Conservation (phyloP, 1,284 basidiomycete species). For the Ceraceosorus guamensis region DNA sequence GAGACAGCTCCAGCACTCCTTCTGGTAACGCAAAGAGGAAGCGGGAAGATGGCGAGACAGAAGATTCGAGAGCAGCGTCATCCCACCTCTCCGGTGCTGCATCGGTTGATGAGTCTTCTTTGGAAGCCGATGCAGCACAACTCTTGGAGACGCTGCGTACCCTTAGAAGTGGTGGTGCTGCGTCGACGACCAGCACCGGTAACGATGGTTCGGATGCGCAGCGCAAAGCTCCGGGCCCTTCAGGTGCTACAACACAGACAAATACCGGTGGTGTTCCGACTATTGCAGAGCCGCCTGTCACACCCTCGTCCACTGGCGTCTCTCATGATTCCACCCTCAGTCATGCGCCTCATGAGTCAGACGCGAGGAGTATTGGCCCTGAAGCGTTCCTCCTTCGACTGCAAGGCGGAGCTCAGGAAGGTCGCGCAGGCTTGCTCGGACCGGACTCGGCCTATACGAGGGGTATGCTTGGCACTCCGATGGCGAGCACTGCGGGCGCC, state of each 20-base stretch:
- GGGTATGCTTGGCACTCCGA: neutral
- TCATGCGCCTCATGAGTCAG: too few species aligned
- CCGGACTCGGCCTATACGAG: neutral
- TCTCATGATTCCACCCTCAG: too few species aligned
- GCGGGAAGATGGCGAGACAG: slow-evolving; percentile 4
- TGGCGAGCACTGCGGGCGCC: neutral
- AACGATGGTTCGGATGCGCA: too few species aligned
- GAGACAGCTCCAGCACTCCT: neutral
- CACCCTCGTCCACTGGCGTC: too few species aligned
- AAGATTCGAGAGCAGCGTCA: neutral
- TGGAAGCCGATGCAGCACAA: neutral
- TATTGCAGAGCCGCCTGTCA: too few species aligned
- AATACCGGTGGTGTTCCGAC: too few species aligned
- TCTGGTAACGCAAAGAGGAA: neutral
- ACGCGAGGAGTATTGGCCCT: slow-evolving; percentile 11
- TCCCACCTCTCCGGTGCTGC: neutral
- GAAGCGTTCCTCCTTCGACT: slow-evolving; percentile 37
- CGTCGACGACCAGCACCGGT: too few species aligned
- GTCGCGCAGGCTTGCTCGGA: slow-evolving; percentile 17
- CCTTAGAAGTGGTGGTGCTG: neutral
- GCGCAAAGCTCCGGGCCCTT: too few species aligned
- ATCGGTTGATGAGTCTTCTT: neutral
- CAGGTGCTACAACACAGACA: too few species aligned
- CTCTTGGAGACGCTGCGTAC: neutral
- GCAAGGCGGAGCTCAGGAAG: slow-evolving; percentile 34